These are phyloP conservation scores for Inonotus hispidus DNA, from an alignment of 1,284 basidiomycete species.

Conservation along the genomic window DNA sequence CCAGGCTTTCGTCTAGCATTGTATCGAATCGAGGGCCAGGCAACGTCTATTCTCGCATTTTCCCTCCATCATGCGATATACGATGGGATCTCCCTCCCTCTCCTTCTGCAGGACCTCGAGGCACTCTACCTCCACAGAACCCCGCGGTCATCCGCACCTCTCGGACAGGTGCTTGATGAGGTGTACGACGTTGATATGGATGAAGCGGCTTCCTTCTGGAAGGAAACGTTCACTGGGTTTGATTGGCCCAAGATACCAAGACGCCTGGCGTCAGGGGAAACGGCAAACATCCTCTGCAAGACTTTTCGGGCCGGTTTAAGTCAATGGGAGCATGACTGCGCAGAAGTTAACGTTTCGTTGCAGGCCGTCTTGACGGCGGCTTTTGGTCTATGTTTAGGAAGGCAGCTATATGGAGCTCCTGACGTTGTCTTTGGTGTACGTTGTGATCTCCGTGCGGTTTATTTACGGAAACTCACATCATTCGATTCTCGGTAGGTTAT, in stretches of 20 bases:
- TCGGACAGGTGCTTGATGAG: constrained; percentile 30
- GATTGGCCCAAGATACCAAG: constrained; percentile 29
- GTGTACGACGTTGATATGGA: constrained; percentile 29
- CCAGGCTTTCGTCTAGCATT: constrained; percentile 34
- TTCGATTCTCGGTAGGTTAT: constrained; percentile 32
- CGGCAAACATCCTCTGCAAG: not conserved
- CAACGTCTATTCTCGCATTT: constrained; percentile 28
- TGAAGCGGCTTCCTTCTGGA: constrained; percentile 36
- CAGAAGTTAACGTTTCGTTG: constrained; percentile 36
- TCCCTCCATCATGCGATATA: constrained; percentile 47
- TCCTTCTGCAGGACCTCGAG: constrained; percentile 36
- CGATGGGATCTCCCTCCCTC: constrained; percentile 41
- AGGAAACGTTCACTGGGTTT: constrained; percentile 30
- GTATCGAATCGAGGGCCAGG: constrained; percentile 22
- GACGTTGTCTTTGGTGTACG: constrained; percentile 44
- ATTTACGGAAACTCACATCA: not conserved
- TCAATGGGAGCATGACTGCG: constrained; percentile 27
- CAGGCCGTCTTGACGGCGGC: constrained; percentile 39
- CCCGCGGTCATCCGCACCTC: constrained; percentile 22
- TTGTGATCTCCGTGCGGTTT: constrained; percentile 9
- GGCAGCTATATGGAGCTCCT: constrained; percentile 24
- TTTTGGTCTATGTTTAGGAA: constrained; percentile 33
- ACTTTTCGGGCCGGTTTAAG: not conserved
- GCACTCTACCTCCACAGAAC: constrained; percentile 26
- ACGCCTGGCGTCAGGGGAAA: constrained; percentile 16